Conservation (phyloP, 208 protist species). For the Trypanosoma mega region DNA sequence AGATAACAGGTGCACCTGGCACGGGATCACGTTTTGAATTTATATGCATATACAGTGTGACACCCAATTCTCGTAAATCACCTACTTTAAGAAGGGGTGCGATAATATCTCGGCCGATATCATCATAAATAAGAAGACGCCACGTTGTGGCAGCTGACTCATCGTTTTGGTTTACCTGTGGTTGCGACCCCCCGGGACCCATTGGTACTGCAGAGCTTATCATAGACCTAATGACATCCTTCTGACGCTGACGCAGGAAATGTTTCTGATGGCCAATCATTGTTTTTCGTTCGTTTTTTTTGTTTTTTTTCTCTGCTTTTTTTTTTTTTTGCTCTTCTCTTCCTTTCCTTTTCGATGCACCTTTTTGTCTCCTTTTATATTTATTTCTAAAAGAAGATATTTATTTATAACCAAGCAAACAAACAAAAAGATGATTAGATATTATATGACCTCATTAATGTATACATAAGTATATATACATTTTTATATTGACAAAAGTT, state of each 20-base stretch:
- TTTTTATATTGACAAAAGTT: no score
- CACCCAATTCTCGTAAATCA: constrained; percentile 82
- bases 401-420: background rate
- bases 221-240: constrained; percentile 69
- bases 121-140: constrained; percentile 90
- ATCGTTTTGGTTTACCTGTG: background rate
- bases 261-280: constrained; percentile 40
- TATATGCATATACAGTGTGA: constrained; percentile 90
- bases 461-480: constrained; percentile 9
- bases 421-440: background rate
- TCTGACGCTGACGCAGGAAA: constrained; percentile 64
- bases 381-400: constrained; percentile 3
- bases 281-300: constrained; percentile 1
- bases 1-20: constrained; percentile 86
- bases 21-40: constrained; percentile 77
- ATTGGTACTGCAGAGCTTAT: constrained; percentile 68
- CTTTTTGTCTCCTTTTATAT: constrained; percentile 20
- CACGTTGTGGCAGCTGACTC: constrained; percentile 50
- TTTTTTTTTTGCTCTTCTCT: constrained; percentile 5
- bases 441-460: background rate
- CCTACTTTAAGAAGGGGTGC: constrained; percentile 86
- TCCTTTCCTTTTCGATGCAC: background rate
- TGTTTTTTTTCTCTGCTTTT: constrained; percentile 14
- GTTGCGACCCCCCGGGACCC: constrained; percentile 28
- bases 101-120: constrained; percentile 84